Percentiles rank a stretch among this genome's conserved stretches.
Evolutionary conservation across 164 flowering plant species (phyloP).

Genomic region (Aristolochia californica): DNA sequence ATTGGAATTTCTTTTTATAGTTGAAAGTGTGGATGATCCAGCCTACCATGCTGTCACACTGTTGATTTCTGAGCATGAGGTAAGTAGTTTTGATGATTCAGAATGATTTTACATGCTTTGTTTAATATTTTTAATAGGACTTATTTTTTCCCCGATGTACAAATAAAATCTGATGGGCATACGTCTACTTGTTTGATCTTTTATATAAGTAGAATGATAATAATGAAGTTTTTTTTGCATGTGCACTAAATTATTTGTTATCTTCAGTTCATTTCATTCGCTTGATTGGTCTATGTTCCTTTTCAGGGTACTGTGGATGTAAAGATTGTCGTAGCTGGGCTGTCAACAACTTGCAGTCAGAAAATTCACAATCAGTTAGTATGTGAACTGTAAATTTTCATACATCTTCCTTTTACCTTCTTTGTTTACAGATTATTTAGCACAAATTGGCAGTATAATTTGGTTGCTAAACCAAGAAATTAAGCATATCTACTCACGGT

Average conservation of each 20-base stretch:
- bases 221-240: not conserved
- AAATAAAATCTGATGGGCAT: not conserved
- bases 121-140: not conserved
- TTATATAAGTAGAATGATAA: not conserved
- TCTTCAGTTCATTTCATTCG: not conserved
- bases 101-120: too few species aligned
- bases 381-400: slow-evolving; percentile 21
- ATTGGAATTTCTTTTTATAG: slow-evolving; percentile 80
- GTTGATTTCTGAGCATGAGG: slow-evolving; percentile 58
- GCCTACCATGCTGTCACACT: slow-evolving; percentile 71
- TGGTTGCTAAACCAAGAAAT: too few species aligned
- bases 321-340: slow-evolving; percentile 70
- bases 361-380: slow-evolving; percentile 98
- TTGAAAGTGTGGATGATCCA: slow-evolving; percentile 88
- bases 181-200: not conserved
- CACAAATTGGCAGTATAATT: too few species aligned
- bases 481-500: too few species aligned
- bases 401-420: slow-evolving; percentile 1
- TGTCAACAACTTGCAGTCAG: slow-evolving; percentile 96
- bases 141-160: not conserved
- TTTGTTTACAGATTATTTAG: not conserved
- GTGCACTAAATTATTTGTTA: not conserved
- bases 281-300: not conserved
- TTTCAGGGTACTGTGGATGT: slow-evolving; percentile 70
- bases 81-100: slow-evolving; percentile 7